Conservation (phyloP, 2,329 filamentous ascomycete genomes). For the Biscogniauxia mediterranea region DNA sequence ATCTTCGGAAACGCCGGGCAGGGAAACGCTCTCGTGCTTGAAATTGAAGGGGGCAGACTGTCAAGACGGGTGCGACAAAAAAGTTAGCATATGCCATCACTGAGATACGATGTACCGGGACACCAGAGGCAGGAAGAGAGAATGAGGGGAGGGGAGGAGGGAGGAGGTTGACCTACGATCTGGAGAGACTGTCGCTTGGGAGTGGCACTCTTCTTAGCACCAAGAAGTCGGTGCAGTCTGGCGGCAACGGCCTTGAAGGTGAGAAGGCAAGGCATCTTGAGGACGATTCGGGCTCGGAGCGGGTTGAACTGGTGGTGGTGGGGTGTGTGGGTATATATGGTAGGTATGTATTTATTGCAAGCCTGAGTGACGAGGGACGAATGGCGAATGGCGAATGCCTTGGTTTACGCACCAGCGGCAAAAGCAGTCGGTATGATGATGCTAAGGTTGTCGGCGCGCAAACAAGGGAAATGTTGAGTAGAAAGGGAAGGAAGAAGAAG, state of each 20-base stretch:
- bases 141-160: background rate
- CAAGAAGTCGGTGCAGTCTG: constrained; percentile 26
- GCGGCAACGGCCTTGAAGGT: constrained; percentile 21
- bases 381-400: background rate
- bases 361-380: no score
- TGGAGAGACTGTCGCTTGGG: constrained; percentile 26
- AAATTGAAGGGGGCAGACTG: constrained; percentile 61
- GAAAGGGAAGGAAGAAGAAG: background rate
- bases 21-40: constrained; percentile 49
- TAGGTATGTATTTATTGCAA: no score
- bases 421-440: background rate
- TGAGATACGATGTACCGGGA: background rate
- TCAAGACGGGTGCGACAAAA: background rate
- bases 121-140: background rate
- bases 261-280: constrained; percentile 14
- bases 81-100: background rate
- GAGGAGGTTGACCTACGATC: constrained; percentile 24
- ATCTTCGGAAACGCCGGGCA: constrained; percentile 57
- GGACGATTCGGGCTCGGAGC: background rate
- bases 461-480: background rate
- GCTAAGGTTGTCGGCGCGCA: background rate
- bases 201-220: constrained; percentile 15
- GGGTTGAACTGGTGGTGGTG: background rate
- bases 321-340: no score
- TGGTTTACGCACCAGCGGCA: no score